Conservation (phyloP, 1,139 yeast species). For the Taiozyma onychis region DNA sequence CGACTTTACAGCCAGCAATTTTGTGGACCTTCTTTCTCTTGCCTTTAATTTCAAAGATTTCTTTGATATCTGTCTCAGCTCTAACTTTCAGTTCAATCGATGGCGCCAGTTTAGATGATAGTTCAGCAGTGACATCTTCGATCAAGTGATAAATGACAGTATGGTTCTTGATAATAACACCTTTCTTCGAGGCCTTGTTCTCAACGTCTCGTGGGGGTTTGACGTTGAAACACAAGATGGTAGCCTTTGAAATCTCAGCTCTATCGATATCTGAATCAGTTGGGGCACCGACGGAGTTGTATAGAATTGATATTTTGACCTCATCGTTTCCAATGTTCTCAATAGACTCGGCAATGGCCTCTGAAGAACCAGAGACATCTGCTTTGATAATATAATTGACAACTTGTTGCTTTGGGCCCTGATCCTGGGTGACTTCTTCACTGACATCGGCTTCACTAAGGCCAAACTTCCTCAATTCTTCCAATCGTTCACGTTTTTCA, state of each 20-base stretch:
- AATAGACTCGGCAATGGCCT: constrained; percentile 69
- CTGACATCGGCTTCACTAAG: constrained; percentile 37
- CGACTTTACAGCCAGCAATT: constrained; percentile 89
- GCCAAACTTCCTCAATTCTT: constrained; percentile 53
- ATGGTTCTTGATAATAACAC: constrained; percentile 60
- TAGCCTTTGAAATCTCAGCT: constrained; percentile 72
- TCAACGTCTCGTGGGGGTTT: constrained; percentile 61
- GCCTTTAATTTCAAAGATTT: constrained; percentile 62
- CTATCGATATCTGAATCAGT: constrained; percentile 77
- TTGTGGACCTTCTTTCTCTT: constrained; percentile 44
- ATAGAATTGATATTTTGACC: constrained; percentile 62
- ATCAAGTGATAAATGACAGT: constrained; percentile 84
- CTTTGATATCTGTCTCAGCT: constrained; percentile 67
- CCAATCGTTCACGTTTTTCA: constrained; percentile 44
- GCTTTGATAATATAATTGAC: constrained; percentile 74
- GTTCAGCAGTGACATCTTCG: constrained; percentile 69
- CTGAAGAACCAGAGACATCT: constrained; percentile 75
- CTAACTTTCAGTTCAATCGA: constrained; percentile 59
- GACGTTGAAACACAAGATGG: constrained; percentile 74
- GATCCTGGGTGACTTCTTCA: constrained; percentile 19
- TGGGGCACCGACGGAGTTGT: constrained; percentile 79
- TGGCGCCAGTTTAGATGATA: constrained; percentile 61
- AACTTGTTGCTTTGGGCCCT: constrained; percentile 27
- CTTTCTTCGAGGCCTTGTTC: constrained; percentile 51
- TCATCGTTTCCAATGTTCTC: constrained; percentile 81